Evolutionary conservation across 2,329 filamentous ascomycete genomes (phyloP).

Genomic region (Sclerotinia spermophila): DNA sequence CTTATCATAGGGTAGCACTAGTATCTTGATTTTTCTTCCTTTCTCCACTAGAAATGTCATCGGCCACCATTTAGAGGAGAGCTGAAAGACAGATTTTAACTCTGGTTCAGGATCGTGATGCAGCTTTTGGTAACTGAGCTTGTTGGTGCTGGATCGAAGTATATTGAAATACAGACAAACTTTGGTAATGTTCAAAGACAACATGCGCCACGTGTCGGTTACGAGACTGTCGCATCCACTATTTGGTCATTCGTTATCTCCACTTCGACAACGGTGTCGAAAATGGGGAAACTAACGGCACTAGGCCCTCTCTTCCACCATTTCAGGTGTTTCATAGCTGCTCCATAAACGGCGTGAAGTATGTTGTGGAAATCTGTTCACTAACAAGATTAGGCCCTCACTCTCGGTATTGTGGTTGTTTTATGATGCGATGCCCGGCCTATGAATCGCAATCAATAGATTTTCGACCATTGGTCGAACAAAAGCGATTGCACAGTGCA

Average conservation of each 20-base stretch:
- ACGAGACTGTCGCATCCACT: constrained; percentile 2
- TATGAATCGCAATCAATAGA: neutral
- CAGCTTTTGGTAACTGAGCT: neutral
- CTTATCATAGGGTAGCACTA: neutral
- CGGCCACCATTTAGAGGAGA: neutral
- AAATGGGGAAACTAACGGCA: neutral
- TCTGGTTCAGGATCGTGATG: neutral
- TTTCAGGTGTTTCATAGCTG: neutral
- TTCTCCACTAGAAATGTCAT: neutral
- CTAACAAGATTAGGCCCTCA: neutral
- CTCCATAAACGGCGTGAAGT: neutral
- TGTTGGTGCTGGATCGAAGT: neutral
- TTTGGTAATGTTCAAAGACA: neutral
- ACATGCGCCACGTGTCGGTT: constrained; percentile 2
- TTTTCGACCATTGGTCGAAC: neutral
- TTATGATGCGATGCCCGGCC: neutral
- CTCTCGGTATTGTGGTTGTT: neutral
- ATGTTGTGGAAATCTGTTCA: neutral
- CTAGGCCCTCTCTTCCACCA: neutral
- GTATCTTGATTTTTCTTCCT: neutral
- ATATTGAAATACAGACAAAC: neutral
- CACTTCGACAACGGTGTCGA: neutral
- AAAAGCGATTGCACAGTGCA: too few species aligned
- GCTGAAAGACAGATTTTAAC: too few species aligned
- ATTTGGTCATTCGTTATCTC: neutral